Conservation (phyloP, 2,329 filamentous ascomycete species). For the Sporothrix pallida region DNA sequence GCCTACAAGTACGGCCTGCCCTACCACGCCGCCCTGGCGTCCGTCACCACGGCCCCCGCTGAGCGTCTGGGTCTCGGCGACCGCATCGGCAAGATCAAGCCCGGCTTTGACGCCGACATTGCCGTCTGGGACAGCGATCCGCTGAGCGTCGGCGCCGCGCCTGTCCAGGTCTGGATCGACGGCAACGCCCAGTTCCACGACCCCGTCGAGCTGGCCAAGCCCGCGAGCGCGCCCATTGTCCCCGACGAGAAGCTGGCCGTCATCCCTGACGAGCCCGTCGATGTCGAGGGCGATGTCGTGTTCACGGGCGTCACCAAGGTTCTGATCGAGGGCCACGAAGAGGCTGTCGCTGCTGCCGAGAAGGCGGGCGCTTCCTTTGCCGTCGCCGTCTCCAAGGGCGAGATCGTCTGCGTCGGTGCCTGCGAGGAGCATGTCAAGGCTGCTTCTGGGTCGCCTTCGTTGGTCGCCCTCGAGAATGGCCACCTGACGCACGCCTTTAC, state of each 20-base stretch:
- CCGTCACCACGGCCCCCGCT: conserved; percentile 64
- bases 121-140: conserved; percentile 69
- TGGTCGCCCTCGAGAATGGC: conserved; percentile 61
- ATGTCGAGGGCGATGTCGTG: conserved; percentile 52
- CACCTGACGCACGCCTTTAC: conserved; percentile 66
- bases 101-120: conserved; percentile 66
- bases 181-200: conserved; percentile 63
- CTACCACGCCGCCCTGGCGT: conserved; percentile 63
- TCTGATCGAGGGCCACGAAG: conserved; percentile 54
- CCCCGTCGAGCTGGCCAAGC: conserved; percentile 61
- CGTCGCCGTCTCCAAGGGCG: conserved; percentile 60
- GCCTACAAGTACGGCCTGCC: conserved; percentile 65
- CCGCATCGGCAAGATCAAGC: conserved; percentile 65
- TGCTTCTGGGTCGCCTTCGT: conserved; percentile 41
- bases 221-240: conserved; percentile 47
- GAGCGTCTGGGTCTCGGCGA: conserved; percentile 63
- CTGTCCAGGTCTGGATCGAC: conserved; percentile 68
- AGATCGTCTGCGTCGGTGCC: conserved; percentile 61
- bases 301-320: conserved; percentile 63
- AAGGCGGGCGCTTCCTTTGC: background rate
- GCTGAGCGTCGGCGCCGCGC: conserved; percentile 63
- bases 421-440: conserved; percentile 55
- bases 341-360: conserved; percentile 34
- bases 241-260: conserved; percentile 50
- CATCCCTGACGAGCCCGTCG: conserved; percentile 50